Evolutionary conservation across 352 stramenopile genomes (phyloP).

Genomic region (Phytophthora hybrid): DNA sequence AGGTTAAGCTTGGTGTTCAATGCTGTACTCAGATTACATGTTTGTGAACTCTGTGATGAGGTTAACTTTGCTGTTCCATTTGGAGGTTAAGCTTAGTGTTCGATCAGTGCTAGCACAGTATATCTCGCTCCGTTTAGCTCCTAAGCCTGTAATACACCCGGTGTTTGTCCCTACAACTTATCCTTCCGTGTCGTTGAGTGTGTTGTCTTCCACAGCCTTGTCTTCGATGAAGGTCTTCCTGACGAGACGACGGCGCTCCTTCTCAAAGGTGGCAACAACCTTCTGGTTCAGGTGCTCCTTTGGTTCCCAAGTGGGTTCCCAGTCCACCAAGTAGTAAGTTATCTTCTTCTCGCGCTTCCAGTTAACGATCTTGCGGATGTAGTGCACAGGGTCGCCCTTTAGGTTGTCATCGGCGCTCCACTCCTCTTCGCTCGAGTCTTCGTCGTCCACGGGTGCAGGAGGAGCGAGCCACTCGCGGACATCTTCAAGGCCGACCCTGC

Average conservation of each 20-base stretch:
- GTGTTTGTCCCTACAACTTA: conserved; percentile 10
- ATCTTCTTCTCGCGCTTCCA: background rate
- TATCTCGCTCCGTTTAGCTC: background rate
- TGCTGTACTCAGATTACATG: conserved; percentile 12
- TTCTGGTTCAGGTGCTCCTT: conserved; percentile 2
- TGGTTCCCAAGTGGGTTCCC: conserved; percentile 25
- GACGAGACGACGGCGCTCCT: conserved; percentile 28
- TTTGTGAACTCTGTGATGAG: conserved; percentile 22
- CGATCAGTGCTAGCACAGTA: background rate
- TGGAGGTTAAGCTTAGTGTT: conserved; percentile 27
- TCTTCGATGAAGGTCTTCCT: conserved; percentile 29
- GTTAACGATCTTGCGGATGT: background rate
- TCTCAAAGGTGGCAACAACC: conserved; percentile 30
- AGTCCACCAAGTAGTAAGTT: conserved; percentile 37
- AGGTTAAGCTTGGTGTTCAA: conserved; percentile 37
- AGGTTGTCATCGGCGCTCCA: background rate
- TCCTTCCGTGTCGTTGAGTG: too few relatives aligned
- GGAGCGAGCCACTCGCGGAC: background rate
- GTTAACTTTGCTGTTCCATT: conserved; percentile 5
- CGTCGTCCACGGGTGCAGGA: background rate
- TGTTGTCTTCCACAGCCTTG: conserved; percentile 31
- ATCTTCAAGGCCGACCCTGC: background rate
- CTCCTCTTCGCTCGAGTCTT: too few relatives aligned
- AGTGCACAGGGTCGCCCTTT: background rate
- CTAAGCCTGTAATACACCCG: conserved; percentile 18